These are phyloP conservation scores for Solanum peruvianum DNA, from an alignment of 257 asterid species.

Conservation along the genomic window DNA sequence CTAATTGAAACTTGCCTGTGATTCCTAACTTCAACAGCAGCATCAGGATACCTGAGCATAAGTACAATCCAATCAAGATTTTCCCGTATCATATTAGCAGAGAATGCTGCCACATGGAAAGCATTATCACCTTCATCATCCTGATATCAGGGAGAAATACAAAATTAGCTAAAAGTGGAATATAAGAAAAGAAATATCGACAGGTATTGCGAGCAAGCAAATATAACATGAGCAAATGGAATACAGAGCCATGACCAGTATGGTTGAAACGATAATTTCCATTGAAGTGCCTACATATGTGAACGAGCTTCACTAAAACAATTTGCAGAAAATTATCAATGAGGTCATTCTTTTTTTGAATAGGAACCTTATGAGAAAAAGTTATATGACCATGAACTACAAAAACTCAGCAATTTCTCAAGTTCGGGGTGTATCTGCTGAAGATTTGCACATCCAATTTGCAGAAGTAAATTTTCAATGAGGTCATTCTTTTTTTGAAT, in stretches of 20 bases:
- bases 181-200: neutral
- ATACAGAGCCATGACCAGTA: neutral
- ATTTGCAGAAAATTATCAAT: neutral
- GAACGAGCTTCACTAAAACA: neutral
- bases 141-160: constrained; percentile 32
- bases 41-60: constrained; percentile 79
- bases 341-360: neutral
- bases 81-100: constrained; percentile 96
- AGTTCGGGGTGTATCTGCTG: neutral
- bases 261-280: neutral
- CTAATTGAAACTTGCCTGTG: constrained; percentile 66
- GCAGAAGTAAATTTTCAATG: neutral
- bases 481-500: neutral
- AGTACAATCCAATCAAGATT: constrained; percentile 78
- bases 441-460: neutral
- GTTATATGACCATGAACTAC: neutral
- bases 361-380: neutral
- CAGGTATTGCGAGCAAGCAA: neutral
- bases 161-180: constrained; percentile 10
- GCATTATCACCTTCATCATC: constrained; percentile 99
- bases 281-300: neutral
- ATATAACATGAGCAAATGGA: neutral
- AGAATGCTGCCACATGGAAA: constrained; percentile 93
- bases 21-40: constrained; percentile 83
- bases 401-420: neutral